Conservation (phyloP, 2,329 filamentous ascomycete genomes). For the Ophidiomyces ophidiicola region DNA sequence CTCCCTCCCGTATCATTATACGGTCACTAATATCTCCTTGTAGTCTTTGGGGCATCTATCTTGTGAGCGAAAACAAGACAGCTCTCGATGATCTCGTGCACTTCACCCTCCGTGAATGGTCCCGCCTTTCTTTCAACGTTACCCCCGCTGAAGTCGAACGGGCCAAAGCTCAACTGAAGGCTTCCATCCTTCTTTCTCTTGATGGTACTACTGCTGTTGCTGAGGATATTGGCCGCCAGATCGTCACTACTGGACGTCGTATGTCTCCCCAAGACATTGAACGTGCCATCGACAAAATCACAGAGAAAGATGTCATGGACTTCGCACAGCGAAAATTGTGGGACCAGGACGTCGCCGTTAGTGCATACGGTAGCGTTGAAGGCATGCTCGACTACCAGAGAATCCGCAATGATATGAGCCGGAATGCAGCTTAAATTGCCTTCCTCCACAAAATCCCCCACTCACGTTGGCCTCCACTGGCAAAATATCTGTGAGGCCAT, state of each 20-base stretch:
- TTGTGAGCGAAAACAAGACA: conserved; percentile 80
- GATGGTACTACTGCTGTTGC: conserved; percentile 95
- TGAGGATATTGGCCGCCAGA: conserved; percentile 96
- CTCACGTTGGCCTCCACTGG: not conserved
- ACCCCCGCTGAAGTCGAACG: conserved; percentile 86
- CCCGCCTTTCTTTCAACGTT: conserved; percentile 80
- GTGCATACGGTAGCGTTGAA: conserved; percentile 86
- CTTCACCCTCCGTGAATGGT: conserved; percentile 98
- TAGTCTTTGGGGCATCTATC: conserved; percentile 99
- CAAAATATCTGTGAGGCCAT: not conserved
- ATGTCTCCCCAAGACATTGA: conserved; percentile 90
- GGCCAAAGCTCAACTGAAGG: conserved; percentile 98
- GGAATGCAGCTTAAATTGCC: conserved; percentile 43
- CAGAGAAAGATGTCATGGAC: conserved; percentile 92
- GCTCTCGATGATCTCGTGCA: conserved; percentile 90
- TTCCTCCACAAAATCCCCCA: not conserved
- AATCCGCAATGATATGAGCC: conserved; percentile 69
- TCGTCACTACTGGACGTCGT: conserved; percentile 90
- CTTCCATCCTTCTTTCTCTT: conserved; percentile 88
- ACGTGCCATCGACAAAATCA: conserved; percentile 74
- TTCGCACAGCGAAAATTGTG: conserved; percentile 92
- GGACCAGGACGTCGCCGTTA: conserved; percentile 93
- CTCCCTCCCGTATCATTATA: not conserved
- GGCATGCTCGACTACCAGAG: conserved; percentile 48
- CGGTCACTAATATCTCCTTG: not conserved